Evolutionary conservation across 2,329 filamentous ascomycete species (phyloP), one percentile per base, ranked within the genome.

Genomic region (Cadophora sp.): DNA sequence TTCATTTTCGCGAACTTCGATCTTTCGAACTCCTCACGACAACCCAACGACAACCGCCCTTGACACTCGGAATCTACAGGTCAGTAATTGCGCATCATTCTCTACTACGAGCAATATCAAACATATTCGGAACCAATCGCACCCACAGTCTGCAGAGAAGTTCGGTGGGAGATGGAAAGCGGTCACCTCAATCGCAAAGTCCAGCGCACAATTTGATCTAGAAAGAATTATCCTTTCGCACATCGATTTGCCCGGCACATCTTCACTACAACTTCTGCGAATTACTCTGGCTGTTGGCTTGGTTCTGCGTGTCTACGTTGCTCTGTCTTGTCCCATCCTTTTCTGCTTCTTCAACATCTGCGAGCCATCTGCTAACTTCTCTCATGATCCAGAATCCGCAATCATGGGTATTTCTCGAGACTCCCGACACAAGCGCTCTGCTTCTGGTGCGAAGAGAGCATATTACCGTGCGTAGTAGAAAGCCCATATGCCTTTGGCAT

Each of bases 321-420:
- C 59, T 40, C 40, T 68, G 53, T 48, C 51, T 60, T 40, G 40
- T 64, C 22, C 40, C n/a, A 29, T 50, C 55, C 12, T 51, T 43
- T 16, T 55, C 8, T 16, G 1, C n/a, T 4, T 26, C 27, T 31
- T 55, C 51, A 55, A 55, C 26, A 6, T 34, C 26, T 43, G 50
- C 1, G 14, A 51, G 51, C n/a, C 40, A 64, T 60, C 31, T 66
- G 73, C 76, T 77, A 76, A 76, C 70, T 73, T 68, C 69, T 76
- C 68, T 66, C 67, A 71, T 70, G 66, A 76, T 79, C 75, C 83
- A 91, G 87, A 87, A 86, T 87, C 86, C 86, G 90, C 90, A 92
- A 92, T 91, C 87, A 95, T 95, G 92, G 92, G 96, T 99, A 98
- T 99, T 88, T 97, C 95, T 86, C 93, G 96, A 88, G 95, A 98